Evolutionary conservation across 345 rosid genomes (phyloP), one percentile per base, ranked within the genome.

Genomic region (Pugionium cornutum): DNA sequence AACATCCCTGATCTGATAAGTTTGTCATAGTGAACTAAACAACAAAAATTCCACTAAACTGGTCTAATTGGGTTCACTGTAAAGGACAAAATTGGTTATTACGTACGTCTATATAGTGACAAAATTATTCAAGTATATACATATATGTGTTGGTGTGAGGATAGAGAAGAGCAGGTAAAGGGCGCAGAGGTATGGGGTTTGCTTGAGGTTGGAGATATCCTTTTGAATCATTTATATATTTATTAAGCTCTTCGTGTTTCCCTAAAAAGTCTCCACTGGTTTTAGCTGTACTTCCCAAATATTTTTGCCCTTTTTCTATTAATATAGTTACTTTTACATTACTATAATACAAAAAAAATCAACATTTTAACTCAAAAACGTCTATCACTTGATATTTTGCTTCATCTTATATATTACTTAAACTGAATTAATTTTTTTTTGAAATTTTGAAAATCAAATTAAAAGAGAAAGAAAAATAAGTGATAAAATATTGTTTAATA

Each of bases 181-280:
- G 58, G 66, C 66, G 54, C 77, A 73, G 77, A 66, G 72, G 77
- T 66, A 73, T 73, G 77, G 68, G 57, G 6, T 73, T 73, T 73
- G 72, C 72, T 73, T 73, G 71, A 53, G 66, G 62, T 73, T 66
- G 71, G 72, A 73, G 67, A 43, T 66, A 58, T 66, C 72, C 62
- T 73, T 66, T 66, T 44, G 18, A 66, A 30, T 30, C 36, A 44
- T 57, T 56, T 51, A 65, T 57, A 35, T 18, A 56, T 49, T 56
- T 42, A 10, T 42, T 36, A 3, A 36, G 5, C 40, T 36, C 4
- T 5, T 36, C 57, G 59, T 64, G 50, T 42, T 63, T 56, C 58
- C 64, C 70, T 71, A 27, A 56, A 55, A 72, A 41, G 58, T 30
- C 53, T 58, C 60, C 55, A 51, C 4, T 43, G 37, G 37, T 43